Evolutionary conservation across 2,329 filamentous ascomycete species (phyloP).

Genomic region (Calonectria pteridis): DNA sequence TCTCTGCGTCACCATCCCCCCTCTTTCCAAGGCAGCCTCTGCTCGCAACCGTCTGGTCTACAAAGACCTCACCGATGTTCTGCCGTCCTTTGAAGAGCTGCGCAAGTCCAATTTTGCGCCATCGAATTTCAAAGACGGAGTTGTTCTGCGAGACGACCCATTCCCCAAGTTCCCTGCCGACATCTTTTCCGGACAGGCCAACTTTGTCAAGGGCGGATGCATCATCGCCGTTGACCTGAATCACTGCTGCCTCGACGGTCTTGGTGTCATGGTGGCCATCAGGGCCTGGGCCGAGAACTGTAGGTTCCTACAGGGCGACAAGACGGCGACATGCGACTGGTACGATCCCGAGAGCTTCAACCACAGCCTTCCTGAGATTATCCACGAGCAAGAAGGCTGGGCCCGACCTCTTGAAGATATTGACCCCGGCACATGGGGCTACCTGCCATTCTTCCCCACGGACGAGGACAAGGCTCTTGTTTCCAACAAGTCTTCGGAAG

Average conservation of each 20-base stretch:
- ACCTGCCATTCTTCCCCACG: constrained; percentile 37
- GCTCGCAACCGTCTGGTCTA: constrained; percentile 31
- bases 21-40: constrained; percentile 17
- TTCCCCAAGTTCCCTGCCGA: constrained; percentile 45
- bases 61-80: constrained; percentile 42
- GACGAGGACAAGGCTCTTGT: neutral
- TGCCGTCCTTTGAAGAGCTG: constrained; percentile 44
- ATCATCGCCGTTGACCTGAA: constrained; percentile 44
- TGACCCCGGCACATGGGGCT: constrained; percentile 44
- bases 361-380: constrained; percentile 43
- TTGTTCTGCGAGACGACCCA: constrained; percentile 38
- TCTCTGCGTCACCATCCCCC: constrained; percentile 38
- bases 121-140: constrained; percentile 44
- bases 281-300: constrained; percentile 49
- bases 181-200: constrained; percentile 46
- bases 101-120: constrained; percentile 42
- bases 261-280: constrained; percentile 45
- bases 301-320: constrained; percentile 43
- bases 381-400: constrained; percentile 44
- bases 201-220: constrained; percentile 49
- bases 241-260: constrained; percentile 45
- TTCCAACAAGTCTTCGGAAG: neutral
- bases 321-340: constrained; percentile 43
- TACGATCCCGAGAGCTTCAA: constrained; percentile 47
- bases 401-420: constrained; percentile 37